A percentile compares a stretch with the other conserved stretches of the same genome.
Conservation (phyloP, 148 eudicot genomes). For the Vaccinium macrocarpon region DNA sequence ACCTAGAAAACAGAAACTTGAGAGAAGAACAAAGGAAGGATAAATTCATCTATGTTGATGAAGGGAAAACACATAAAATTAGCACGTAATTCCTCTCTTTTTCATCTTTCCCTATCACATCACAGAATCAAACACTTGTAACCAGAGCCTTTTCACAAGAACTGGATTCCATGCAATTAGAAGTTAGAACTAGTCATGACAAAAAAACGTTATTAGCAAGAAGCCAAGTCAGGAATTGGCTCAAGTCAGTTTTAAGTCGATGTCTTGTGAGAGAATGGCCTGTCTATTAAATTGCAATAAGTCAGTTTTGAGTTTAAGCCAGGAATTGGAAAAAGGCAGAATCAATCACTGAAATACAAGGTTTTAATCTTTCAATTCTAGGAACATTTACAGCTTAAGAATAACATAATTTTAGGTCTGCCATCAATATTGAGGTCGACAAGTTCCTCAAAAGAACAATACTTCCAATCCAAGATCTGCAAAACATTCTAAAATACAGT, state of each 20-base stretch:
- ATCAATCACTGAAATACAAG: not conserved
- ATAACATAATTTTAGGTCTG: not conserved
- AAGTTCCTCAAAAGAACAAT: not conserved
- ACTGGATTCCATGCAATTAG: not conserved
- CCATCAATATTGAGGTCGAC: not conserved
- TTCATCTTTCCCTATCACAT: constrained; percentile 7
- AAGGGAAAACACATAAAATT: not conserved
- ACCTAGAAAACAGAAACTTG: not conserved
- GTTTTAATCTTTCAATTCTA: not conserved
- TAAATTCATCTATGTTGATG: not conserved
- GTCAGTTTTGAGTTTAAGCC: no score
- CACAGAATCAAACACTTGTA: not conserved
- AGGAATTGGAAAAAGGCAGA: no score
- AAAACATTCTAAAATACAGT: not conserved
- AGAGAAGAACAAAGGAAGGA: not conserved
- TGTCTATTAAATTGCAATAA: no score
- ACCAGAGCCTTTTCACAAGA: constrained; percentile 5
- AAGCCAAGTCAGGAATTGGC: not conserved
- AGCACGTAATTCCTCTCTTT: not conserved
- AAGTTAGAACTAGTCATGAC: not conserved
- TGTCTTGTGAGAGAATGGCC: no score
- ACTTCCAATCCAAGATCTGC: not conserved
- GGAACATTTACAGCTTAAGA: constrained; percentile 2
- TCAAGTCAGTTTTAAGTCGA: no score
- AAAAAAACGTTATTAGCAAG: not conserved